Base-by-base conservation (phyloP, 768 basidiomycete species). In the Boletus bicolor region DNA sequence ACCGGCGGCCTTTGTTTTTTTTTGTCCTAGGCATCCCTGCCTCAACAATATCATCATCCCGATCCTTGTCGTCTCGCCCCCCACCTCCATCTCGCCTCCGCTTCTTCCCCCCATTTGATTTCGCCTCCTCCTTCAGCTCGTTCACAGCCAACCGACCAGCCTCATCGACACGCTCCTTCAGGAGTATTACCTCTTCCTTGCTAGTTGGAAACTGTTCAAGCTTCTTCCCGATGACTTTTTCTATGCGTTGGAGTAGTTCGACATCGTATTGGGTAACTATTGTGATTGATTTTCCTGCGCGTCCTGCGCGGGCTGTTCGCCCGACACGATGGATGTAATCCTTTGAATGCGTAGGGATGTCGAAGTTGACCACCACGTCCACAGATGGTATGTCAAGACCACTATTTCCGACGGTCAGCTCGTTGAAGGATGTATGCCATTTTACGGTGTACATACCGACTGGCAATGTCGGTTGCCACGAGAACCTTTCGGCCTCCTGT, bases 321-420 rank as follows among this genome's bases (percentile, higher is more conserved):
- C 97, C 97, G 10, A 99, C 97, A 43, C 97, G 86, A 69, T 99
- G 97, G 48, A 99, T 97, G 73, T 99, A 99, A 71, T 98, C 97
- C 76, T 99, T 98, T 15, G 95, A 98, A 70, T 98, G 92, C 1
- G 92, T 92, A 1, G 97, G 97, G 59, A 98, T 89, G 71, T 97
- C 95, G 71, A 92, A 99, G 74, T 99, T 99, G 73, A 99, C 91
- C 54, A 99, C 95, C 36, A 95, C 77, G 67, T 99, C 97, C 38
- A 99, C 97, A 28, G 88, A 83, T 11, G 95, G 94, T 56, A 99
- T 94, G 73, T 99, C 96, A 43, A 99, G 78, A 66, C 96, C 96
- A 63, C 93, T 91, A 26, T 50, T 17, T 38, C 44, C 15, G 7
- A 47, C 24, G 15, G 63, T 48, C 43, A 61, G 43, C 46, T 38